Base-by-base conservation (phyloP, 202 grass and related monocot genomes). In the Hordeum pubiflorum region DNA sequence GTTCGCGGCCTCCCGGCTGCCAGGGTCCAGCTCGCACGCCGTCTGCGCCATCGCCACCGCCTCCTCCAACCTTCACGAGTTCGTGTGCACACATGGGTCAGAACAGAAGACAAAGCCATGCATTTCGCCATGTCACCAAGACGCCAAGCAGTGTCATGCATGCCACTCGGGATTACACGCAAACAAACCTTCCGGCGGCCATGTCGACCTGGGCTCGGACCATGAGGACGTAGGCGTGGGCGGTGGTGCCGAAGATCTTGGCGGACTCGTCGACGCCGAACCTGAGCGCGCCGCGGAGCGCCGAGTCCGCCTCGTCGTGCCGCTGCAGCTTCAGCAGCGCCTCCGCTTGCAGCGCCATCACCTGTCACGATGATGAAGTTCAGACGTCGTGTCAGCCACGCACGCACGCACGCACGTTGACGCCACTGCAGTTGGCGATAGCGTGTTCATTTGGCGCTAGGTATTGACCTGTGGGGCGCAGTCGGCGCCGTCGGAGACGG, bases 261-360 rank as follows among this genome's bases (percentile, higher is more conserved):
- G 80, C 88, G 0, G 88, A 91, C 69, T 92, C 96, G 62, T 91
- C 86, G 15, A 85, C 82, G 34, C 86, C 87, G 24, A 93, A 99
- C 77, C 81, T 69, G 21, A 81, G 90, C 11, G 90, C 89, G 61
- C 79, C 62, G 18, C 32, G 78, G 36, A 90, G 46, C 41, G 75
- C 77, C 22, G 87, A 54, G 72, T 93, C 90, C 9, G 92, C 90
- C 32, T 99, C 92, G 10, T 99, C 96, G 48, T 95, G 96, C 48
- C 90, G 86, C 31, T 87, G 85, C 4, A 95, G 88, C 85, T 93
- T 83, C 63, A 95, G 65, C 80, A 99, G 75, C 10, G 96, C 92
- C 86, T 99, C 96, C 54, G 90, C 90, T 80, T 91, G 92, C 77
- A 99, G 76, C 72, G 96, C 90, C 63, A 86, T 71, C 8, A 91